Conservation (phyloP, 352 stramenopile genomes). For the Pythium vanterpoolii region DNA sequence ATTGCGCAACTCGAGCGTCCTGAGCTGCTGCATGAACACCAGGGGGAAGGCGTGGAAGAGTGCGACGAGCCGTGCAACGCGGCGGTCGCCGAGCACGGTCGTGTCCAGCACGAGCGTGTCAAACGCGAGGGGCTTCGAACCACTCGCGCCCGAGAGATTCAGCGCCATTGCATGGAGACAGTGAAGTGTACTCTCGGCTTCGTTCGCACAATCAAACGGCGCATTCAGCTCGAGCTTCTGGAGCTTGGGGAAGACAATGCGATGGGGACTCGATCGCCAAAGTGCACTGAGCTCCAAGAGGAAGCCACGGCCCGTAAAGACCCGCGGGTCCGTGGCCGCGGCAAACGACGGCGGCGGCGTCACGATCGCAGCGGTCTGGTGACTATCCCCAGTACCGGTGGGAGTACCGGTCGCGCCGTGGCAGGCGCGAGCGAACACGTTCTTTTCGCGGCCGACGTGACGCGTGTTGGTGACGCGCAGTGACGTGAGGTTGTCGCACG, state of each 20-base stretch:
- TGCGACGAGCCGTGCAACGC: slow-evolving; percentile 32
- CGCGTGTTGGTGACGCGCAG: slow-evolving; percentile 50
- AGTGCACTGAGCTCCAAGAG: slow-evolving; percentile 37
- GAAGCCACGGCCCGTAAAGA: slow-evolving; percentile 39
- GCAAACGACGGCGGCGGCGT: slow-evolving; percentile 2
- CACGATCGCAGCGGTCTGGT: background rate
- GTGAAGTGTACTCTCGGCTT: slow-evolving; percentile 43
- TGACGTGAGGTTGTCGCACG: slow-evolving; percentile 38
- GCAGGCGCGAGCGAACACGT: slow-evolving; percentile 29
- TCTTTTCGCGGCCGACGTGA: slow-evolving; percentile 32
- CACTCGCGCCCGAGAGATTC: background rate
- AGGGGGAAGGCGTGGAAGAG: slow-evolving; percentile 24
- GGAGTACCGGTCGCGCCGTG: too few relatives aligned
- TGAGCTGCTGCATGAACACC: slow-evolving; percentile 31
- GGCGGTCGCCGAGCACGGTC: slow-evolving; percentile 52
- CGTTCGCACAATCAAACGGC: slow-evolving; percentile 61
- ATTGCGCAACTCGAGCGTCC: slow-evolving; percentile 40
- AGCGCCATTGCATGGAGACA: slow-evolving; percentile 33
- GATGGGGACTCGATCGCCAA: background rate
- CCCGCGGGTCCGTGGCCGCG: slow-evolving; percentile 18
- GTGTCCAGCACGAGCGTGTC: slow-evolving; percentile 48
- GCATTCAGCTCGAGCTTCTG: slow-evolving; percentile 38
- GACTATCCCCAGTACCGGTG: too few relatives aligned
- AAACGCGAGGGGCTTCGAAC: slow-evolving; percentile 12
- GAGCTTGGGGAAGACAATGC: slow-evolving; percentile 34